Base-by-base conservation (phyloP, 73 alveolate genomes). In the Paramecium biaurelia region DNA sequence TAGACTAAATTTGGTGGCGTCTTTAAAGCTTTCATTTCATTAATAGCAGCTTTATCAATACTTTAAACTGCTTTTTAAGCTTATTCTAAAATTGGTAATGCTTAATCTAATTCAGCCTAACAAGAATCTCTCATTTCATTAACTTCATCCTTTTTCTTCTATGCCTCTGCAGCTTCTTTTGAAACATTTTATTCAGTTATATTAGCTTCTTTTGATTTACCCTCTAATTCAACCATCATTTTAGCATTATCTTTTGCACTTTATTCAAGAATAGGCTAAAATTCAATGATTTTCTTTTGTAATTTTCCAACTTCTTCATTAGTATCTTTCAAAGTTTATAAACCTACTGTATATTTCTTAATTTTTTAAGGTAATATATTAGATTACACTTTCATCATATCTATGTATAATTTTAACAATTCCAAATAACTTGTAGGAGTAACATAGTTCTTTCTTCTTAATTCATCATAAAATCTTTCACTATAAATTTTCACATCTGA, bases 351-450 rank as follows among this genome's bases (percentile, higher is more conserved):
- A 84, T 98, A 98, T 85, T 97, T 96, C 43, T 97, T 90, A 58
- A 98, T 98, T 93, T 98, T 97, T 93, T 92, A 95, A 5, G 99
- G 99, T 37, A 98, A 98, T 12, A 97, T 98, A 63, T 94, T 95
- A 41, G 97, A 96, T 90, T 98, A 96, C 63, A 92, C 93, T 57
- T 97, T 97, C 93, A 98, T 96, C 98, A 99, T 94, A 76, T 98
- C 99, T 2, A 96, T 96, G 92, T 97, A 99, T 70, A 99, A 93
- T 92, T 98, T 98, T 92, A 99, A 97, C 82, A 99, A 96, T 89
- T 98, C 99, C 76, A 99, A 93, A 95, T 99, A 99, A 11, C 99
- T 95, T 32, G 99, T 99, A 1, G 99, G 99, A 7, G 99, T 99
- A 28, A 98, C 98, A 95, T 99, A 99, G 96, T 98, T 98, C 84